A percentile compares a stretch with the other conserved stretches of the same genome.
phyloP scores from a whole-genome alignment of 2,329 filamentous ascomycete genomes.

The Elsinoe australis region DNA sequence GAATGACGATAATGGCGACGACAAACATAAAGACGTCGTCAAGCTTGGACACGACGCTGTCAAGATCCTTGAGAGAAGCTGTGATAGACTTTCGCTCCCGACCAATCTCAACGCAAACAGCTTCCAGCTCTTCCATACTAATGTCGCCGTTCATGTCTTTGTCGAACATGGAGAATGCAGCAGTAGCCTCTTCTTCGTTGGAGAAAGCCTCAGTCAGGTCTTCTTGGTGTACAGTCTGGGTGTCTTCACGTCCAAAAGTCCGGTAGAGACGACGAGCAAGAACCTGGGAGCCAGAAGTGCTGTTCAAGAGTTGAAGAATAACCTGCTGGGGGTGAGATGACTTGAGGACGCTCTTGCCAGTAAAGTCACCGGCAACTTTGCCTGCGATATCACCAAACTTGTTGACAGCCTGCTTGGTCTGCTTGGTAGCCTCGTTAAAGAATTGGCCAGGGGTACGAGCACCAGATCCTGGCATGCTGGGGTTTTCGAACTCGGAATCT shows the following conservation, averaged over 20 bases:
- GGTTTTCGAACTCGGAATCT: conserved; percentile 68
- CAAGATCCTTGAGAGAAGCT: conserved; percentile 86
- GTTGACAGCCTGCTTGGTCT: conserved; percentile 65
- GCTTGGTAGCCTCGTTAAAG: conserved; percentile 61
- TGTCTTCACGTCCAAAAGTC: conserved; percentile 67
- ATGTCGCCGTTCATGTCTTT: conserved; percentile 96
- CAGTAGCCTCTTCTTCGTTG: conserved; percentile 76
- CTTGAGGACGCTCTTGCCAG: conserved; percentile 59
- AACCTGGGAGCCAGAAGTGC: conserved; percentile 67
- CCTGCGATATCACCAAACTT: conserved; percentile 81
- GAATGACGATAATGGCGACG: conserved; percentile 67
- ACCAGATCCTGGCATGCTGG: conserved; percentile 46
- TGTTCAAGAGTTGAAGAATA: conserved; percentile 66
- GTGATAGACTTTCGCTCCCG: conserved; percentile 93
- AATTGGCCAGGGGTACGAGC: conserved; percentile 65
- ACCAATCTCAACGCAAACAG: conserved; percentile 88
- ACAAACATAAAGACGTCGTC: conserved; percentile 85
- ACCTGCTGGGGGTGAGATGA: conserved; percentile 79
- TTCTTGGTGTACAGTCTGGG: conserved; percentile 67
- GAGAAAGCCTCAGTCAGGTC: conserved; percentile 74
- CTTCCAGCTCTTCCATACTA: conserved; percentile 87
- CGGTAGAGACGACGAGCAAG: conserved; percentile 82
- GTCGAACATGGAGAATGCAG: conserved; percentile 87
- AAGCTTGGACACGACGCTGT: conserved; percentile 85
- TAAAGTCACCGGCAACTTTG: conserved; percentile 84